Conservation (phyloP, 257 asterid genomes). For the Henckelia pumila region DNA sequence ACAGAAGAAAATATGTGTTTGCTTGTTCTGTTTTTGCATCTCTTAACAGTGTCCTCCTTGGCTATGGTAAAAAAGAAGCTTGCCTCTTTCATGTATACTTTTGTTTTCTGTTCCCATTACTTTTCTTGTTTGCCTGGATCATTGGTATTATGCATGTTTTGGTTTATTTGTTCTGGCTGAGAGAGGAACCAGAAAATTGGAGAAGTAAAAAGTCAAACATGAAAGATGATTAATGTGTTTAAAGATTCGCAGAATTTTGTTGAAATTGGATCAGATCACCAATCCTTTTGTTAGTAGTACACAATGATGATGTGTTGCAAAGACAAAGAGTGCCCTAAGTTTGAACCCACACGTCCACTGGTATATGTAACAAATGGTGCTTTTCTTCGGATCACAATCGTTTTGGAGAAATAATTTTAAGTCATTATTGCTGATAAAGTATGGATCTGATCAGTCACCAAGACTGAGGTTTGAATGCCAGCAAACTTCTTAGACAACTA, state of each 20-base stretch:
- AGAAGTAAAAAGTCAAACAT: background rate
- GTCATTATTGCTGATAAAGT: no score
- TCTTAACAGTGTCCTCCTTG: constrained; percentile 87
- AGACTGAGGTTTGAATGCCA: background rate
- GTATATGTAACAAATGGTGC: no score
- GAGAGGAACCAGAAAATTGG: background rate
- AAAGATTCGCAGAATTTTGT: no score
- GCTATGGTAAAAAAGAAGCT: constrained; percentile 55
- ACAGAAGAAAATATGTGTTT: constrained; percentile 67
- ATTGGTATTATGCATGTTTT: no score
- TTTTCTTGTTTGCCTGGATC: background rate
- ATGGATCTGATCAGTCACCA: no score
- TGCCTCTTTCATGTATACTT: background rate
- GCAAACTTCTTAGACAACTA: background rate
- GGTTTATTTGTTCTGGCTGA: background rate
- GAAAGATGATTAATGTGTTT: background rate
- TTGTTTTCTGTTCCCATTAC: background rate
- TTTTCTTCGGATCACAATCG: no score
- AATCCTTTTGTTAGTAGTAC: no score
- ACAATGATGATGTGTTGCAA: no score
- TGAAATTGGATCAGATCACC: background rate
- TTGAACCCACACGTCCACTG: no score
- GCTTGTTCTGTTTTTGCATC: constrained; percentile 98
- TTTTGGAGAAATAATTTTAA: no score
- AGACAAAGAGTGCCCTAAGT: no score